Evolutionary conservation across 148 eudicot species (phyloP).

Genomic region (Chenopodium berlandieri): DNA sequence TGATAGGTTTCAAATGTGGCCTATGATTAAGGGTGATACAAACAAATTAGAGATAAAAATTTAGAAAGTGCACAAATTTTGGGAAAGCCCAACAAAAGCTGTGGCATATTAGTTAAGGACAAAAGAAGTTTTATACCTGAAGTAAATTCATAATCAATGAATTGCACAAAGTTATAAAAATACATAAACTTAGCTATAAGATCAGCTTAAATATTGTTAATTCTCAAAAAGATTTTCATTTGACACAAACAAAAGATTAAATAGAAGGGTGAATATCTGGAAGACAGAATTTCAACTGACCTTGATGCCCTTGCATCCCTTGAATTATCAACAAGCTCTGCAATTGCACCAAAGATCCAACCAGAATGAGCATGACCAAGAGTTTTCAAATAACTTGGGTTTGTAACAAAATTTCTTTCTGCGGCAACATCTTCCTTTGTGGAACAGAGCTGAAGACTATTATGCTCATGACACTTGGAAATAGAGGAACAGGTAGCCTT

Average conservation of each 20-base stretch:
- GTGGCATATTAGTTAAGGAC: background rate
- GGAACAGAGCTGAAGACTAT: slow-evolving; percentile 15
- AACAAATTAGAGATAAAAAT: background rate
- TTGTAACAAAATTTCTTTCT: slow-evolving; percentile 43
- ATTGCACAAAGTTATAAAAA: background rate
- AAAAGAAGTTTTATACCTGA: background rate
- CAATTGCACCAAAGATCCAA: slow-evolving; percentile 84
- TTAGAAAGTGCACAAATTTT: background rate
- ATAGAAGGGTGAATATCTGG: background rate
- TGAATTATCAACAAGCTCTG: slow-evolving; percentile 78
- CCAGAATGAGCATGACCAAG: slow-evolving; percentile 77
- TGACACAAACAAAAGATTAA: background rate
- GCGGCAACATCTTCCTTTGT: slow-evolving; percentile 17
- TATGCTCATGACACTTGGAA: slow-evolving; percentile 23
- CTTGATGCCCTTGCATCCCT: slow-evolving; percentile 69
- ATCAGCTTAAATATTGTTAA: background rate
- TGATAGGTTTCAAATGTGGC: background rate
- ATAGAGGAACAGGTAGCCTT: slow-evolving; percentile 33
- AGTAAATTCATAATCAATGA: background rate
- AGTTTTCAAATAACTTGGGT: slow-evolving; percentile 74
- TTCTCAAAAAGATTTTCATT: background rate
- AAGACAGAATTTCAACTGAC: slow-evolving; percentile 29
- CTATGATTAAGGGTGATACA: background rate
- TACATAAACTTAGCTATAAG: background rate
- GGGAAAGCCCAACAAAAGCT: background rate